Evolutionary conservation across 2,329 filamentous ascomycete genomes (phyloP), one percentile per base, ranked within the genome.

Genomic region (Aspergillus fructus): DNA sequence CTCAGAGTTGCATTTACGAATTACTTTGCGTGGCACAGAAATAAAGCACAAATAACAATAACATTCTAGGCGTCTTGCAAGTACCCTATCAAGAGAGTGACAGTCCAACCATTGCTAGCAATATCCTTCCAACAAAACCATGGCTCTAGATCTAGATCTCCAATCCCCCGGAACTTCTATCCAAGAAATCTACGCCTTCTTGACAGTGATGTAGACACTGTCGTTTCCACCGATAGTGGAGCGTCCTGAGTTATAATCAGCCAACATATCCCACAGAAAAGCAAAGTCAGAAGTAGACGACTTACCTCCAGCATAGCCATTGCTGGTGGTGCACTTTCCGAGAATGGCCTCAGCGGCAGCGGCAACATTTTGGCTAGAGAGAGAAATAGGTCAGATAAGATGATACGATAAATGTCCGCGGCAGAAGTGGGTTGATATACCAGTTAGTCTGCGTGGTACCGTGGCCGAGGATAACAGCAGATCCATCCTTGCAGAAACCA

Each of bases 301-400:
- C 39, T 46, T 46, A 56, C 53, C 53, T 46, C 53, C 53, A 39
- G 39, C 53, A 19, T 19, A 19, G 19, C 45, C 40, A 2, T 46
- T 30, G 19, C 30, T 19, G 19, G 23, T 56, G 13, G 53, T 56
- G 53, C 53, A 56, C 47, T 40, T 46, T 12, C 53, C 53, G n/a
- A 56, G 46, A 11, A 56, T 47, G 1, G 53, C 53, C 27, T 56
- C 37, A 6, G 53, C 53, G 2, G 53, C 53, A n/a, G 53, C 53
- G 6, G 53, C 53, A 27, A 56, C 19, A 5, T 56, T 56, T 50
- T 56, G 53, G 53, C 53, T 56, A 45, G n/a, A 40, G 15, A 24
- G 11, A 24, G 2, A 19, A 19, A 19, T 30, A 30, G 0, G 27
- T 30, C 8, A 30, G 27, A 30, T 24, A 24, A 5, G 6, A 24